Evolutionary conservation across 2,329 filamentous ascomycete genomes (phyloP), one percentile per base, ranked within the genome.

Genomic region (Pseudodiploospora longispora): DNA sequence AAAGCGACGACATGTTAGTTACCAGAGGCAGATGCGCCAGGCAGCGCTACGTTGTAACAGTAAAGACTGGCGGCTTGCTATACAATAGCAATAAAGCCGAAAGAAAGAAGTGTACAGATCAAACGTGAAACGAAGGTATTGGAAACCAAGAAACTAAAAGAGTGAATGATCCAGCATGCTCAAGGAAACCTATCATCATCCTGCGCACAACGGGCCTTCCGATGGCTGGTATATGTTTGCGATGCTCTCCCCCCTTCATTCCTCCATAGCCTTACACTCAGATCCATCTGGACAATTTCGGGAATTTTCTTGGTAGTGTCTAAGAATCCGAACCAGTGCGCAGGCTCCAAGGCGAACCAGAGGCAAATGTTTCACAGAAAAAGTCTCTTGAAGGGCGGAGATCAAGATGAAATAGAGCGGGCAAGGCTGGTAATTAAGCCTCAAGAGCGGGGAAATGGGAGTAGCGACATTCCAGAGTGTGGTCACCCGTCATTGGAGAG

Each of bases 221-320:
- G 53, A 61, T 58, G 60, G 58, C 58, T 63, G 61, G 58, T 47
- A 36, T 36, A 32, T 32, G 30, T 27, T 10, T 12, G 32, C 10
- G 30, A 32, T 10, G n/a, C 30, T 19, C 32, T 34, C 33, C 54
- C 53, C 62, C 64, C 63, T 66, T 62, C 63, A 66, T 66, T 66
- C 63, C 63, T 58, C 44, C 41, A 57, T 38, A 48, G 37, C 37
- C 41, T 19, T 19, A 19, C 19, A 19, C 3, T 19, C 19, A 19
- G 19, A 19, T 19, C 19, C 19, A 19, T 19, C 19, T 19, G 19
- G 19, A 19, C 19, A 19, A 19, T 19, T 19, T 19, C 19, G 19
- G 19, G 19, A 44, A 50, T 46, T 47, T 46, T 47, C 45, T 19
- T 19, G 39, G 41, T 40, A 42, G 42, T 42, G 40, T 31, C 38